Percentiles rank a stretch among this genome's conserved stretches.
These are phyloP conservation scores for Lentinus tigrinus DNA, from an alignment of 768 basidiomycete genomes.

Conservation along the genomic window DNA sequence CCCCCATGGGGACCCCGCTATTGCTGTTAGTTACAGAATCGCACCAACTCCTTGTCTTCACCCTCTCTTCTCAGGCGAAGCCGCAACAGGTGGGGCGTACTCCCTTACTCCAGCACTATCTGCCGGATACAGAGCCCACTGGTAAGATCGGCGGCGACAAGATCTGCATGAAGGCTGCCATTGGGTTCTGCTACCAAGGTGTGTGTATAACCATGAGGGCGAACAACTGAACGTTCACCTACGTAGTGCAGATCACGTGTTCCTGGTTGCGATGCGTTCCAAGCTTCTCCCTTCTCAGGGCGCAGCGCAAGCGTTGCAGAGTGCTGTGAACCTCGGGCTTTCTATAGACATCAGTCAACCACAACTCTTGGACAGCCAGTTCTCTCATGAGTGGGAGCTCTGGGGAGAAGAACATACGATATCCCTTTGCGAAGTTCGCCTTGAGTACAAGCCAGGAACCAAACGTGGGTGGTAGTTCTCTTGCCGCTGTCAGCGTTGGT, in stretches of 20 bases:
- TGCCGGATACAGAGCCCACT: conserved; percentile 24
- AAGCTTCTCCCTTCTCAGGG: conserved; percentile 42
- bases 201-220: background rate
- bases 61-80: conserved; percentile 45
- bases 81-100: conserved; percentile 48
- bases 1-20: conserved; percentile 52
- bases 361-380: conserved; percentile 27
- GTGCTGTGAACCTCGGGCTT: conserved; percentile 44
- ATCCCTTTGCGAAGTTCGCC: conserved; percentile 58
- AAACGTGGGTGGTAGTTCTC: conserved; percentile 38
- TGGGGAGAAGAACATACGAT: conserved; percentile 61
- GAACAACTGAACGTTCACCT: conserved; percentile 1
- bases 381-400: conserved; percentile 47
- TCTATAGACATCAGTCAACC: conserved; percentile 33
- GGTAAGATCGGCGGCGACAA: conserved; percentile 34
- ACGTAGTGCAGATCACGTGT: conserved; percentile 45
- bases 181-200: conserved; percentile 65
- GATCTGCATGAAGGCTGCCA: conserved; percentile 56
- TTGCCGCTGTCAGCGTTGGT: background rate
- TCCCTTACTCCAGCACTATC: conserved; percentile 43
- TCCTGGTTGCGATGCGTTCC: conserved; percentile 65
- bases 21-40: conserved; percentile 66
- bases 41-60: conserved; percentile 54
- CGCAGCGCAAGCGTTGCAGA: conserved; percentile 21
- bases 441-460: conserved; percentile 44